A percentile compares a stretch with the other conserved stretches of the same genome.
phyloP scores from a whole-genome alignment of 2,329 filamentous ascomycete genomes.

The Botryosphaeria agaves region DNA sequence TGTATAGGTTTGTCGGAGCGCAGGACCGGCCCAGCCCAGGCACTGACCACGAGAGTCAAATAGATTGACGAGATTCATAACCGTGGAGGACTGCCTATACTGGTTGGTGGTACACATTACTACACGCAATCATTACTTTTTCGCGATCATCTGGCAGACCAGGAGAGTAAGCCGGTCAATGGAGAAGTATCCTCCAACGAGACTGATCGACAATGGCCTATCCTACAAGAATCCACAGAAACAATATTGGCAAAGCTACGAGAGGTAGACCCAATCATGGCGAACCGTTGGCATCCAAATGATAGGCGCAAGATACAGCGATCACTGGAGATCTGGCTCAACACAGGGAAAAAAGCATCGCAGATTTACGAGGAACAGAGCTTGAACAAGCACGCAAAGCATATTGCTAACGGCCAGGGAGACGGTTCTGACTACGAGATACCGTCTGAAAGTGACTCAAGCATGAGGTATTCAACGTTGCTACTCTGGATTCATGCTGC shows the following conservation, averaged over 20 bases:
- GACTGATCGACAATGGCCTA: slow-evolving; percentile 34
- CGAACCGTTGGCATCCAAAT: slow-evolving; percentile 81
- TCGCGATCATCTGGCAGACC: slow-evolving; percentile 45
- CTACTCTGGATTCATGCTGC: slow-evolving; percentile 80
- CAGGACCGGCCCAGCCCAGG: too few relatives aligned
- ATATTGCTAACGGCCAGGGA: neutral
- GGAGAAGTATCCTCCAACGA: slow-evolving; percentile 7
- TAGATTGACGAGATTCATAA: slow-evolving; percentile 66
- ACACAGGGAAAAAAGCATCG: slow-evolving; percentile 65
- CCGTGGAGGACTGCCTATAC: slow-evolving; percentile 66
- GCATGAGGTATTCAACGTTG: slow-evolving; percentile 39
- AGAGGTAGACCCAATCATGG: slow-evolving; percentile 79
- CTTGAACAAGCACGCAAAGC: neutral
- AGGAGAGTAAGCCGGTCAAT: slow-evolving; percentile 16
- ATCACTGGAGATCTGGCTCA: slow-evolving; percentile 78
- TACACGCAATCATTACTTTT: slow-evolving; percentile 85
- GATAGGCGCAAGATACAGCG: slow-evolving; percentile 79
- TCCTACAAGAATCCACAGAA: slow-evolving; percentile 55
- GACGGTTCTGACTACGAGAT: neutral
- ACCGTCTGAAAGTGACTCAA: slow-evolving; percentile 2
- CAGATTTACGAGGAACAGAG: slow-evolving; percentile 70
- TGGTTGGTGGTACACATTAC: slow-evolving; percentile 92
- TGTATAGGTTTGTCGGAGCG: too few relatives aligned
- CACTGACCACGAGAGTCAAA: too few relatives aligned
- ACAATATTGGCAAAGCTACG: slow-evolving; percentile 54